phyloP scores from a whole-genome alignment of 371 early-diverging fungal genomes.

The Apophysomyces variabilis region DNA sequence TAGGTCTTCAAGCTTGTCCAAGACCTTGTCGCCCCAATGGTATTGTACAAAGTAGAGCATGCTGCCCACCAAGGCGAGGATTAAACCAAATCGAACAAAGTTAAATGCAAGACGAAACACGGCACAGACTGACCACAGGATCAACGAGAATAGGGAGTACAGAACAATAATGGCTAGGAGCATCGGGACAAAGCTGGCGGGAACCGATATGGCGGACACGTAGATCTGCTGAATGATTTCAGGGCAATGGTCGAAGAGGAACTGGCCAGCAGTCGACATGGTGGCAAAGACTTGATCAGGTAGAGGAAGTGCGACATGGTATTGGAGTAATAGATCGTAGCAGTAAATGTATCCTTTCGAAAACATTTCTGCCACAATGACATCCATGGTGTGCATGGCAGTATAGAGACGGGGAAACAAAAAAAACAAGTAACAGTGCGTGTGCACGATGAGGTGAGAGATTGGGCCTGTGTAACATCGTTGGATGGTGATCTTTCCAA shows the following conservation, averaged over 20 bases:
- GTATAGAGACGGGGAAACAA: too few relatives aligned
- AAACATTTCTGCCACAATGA: constrained; percentile 30
- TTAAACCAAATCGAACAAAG: constrained; percentile 45
- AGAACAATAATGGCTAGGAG: constrained; percentile 33
- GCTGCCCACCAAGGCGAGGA: constrained; percentile 27
- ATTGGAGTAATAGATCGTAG: constrained; percentile 30
- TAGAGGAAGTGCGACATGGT: constrained; percentile 28
- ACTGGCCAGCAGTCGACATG: constrained; percentile 12
- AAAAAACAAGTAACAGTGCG: neutral
- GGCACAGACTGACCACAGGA: constrained; percentile 33
- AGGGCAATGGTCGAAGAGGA: constrained; percentile 27
- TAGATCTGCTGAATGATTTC: constrained; percentile 32
- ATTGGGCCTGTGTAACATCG: neutral
- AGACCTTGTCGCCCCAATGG: neutral
- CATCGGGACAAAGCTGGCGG: constrained; percentile 23
- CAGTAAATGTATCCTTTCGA: constrained; percentile 36
- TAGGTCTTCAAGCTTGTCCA: neutral
- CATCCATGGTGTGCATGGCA: constrained; percentile 18
- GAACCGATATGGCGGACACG: constrained; percentile 2
- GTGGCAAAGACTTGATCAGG: constrained; percentile 26
- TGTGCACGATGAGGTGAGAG: neutral
- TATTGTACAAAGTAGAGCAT: constrained; percentile 28
- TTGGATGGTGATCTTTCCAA: too few relatives aligned
- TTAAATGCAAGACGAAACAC: constrained; percentile 38
- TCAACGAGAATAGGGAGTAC: constrained; percentile 35